phyloP scores from a whole-genome alignment of 257 asterid genomes.

The Plantago ovata region DNA sequence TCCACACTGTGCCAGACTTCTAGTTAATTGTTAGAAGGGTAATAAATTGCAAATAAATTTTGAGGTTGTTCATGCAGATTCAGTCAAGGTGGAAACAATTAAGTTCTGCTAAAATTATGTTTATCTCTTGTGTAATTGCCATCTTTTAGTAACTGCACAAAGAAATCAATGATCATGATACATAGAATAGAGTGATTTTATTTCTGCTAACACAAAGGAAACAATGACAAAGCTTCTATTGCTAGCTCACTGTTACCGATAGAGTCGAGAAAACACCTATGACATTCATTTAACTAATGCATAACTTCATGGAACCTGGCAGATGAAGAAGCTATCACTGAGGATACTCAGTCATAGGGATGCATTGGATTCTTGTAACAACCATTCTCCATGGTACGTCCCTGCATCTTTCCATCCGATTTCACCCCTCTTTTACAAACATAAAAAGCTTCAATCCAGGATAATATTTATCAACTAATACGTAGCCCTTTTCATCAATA shows the following conservation, averaged over 20 bases:
- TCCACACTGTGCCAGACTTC: slow-evolving; percentile 8
- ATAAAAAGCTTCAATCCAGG: slow-evolving; percentile 24
- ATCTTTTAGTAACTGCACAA: slow-evolving; percentile 1
- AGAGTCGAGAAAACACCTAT: slow-evolving; percentile 25
- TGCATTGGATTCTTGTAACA: slow-evolving; percentile 41
- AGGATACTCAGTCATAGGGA: slow-evolving; percentile 41
- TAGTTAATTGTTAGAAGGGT: slow-evolving; percentile 4
- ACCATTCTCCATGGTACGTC: slow-evolving; percentile 42
- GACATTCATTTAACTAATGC: slow-evolving; percentile 37
- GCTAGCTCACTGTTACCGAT: slow-evolving; percentile 19
- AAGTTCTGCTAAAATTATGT: slow-evolving; percentile 1
- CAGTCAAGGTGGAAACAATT: neutral
- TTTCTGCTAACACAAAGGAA: slow-evolving; percentile 14
- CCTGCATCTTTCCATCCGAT: slow-evolving; percentile 22
- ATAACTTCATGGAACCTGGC: slow-evolving; percentile 55
- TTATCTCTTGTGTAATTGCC: slow-evolving; percentile 2
- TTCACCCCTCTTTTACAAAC: slow-evolving; percentile 23
- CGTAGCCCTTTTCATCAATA: slow-evolving; percentile 26
- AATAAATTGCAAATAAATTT: neutral
- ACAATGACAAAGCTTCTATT: slow-evolving; percentile 6
- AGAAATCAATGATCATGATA: neutral
- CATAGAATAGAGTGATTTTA: neutral
- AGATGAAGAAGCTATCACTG: slow-evolving; percentile 73
- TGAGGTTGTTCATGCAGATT: neutral
- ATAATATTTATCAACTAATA: slow-evolving; percentile 24